A percentile compares a stretch with the other conserved stretches of the same genome.
These are phyloP conservation scores for Casuarina cunninghamiana DNA, from an alignment of 306 rosid species.

Conservation along the genomic window DNA sequence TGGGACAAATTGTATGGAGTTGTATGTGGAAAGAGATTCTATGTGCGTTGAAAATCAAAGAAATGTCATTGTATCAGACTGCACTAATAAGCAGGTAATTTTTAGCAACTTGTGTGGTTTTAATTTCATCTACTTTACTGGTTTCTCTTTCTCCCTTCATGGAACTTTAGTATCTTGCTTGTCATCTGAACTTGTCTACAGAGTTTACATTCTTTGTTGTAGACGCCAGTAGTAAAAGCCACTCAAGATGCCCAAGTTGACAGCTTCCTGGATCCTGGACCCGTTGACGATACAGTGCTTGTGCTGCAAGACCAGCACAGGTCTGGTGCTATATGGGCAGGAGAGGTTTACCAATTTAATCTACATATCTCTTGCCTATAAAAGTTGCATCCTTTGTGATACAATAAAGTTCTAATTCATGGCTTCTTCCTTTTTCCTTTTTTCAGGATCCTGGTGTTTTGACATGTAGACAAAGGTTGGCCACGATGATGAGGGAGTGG, in stretches of 20 bases:
- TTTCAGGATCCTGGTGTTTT: conserved; percentile 26
- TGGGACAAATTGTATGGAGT: conserved; percentile 27
- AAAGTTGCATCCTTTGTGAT: background rate
- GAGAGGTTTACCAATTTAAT: conserved; percentile 19
- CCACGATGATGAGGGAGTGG: conserved; percentile 28
- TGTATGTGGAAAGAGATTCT: conserved; percentile 26
- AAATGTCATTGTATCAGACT: conserved; percentile 10
- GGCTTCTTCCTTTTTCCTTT: background rate
- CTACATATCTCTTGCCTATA: background rate
- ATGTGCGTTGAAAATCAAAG: conserved; percentile 4
- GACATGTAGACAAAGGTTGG: conserved; percentile 31
- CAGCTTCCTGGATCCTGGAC: conserved; percentile 31
- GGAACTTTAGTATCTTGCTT: background rate
- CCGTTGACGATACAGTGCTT: conserved; percentile 21
- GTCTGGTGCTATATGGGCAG: conserved; percentile 27
- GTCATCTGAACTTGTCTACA: background rate
- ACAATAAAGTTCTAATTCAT: background rate
- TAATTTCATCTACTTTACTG: background rate
- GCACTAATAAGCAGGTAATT: conserved; percentile 20
- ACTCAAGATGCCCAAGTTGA: conserved; percentile 19
- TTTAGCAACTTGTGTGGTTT: background rate
- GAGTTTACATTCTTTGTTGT: background rate
- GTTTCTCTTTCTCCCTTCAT: background rate
- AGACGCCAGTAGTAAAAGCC: conserved; percentile 15
- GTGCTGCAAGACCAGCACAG: conserved; percentile 29